Base-by-base conservation (phyloP, 2,329 filamentous ascomycete species). In the Botrytis fragariae region DNA sequence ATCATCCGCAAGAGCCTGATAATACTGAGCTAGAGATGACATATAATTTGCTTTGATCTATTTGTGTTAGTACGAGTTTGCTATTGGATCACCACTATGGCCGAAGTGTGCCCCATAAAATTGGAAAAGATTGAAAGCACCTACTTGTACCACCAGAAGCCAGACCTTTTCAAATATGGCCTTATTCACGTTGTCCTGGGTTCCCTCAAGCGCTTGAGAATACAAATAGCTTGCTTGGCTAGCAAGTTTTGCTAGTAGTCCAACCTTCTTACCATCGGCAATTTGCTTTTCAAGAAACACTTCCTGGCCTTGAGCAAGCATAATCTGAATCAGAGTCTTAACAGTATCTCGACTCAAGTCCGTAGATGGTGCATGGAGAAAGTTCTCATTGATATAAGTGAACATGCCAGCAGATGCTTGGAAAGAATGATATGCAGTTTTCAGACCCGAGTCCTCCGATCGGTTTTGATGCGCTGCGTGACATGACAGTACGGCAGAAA, bases 301-400 rank as follows among this genome's bases (percentile, higher is more conserved):
- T 82, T 99, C 96, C 82, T 99, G 97, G 6, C 93, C 95, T 83
- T 99, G 96, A 1, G 95, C 97, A 72, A 99, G 88, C 87, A 94
- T 98, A 74, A 99, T 90, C 69, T 91, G 89, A 81, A 99, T 98
- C 77, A 99, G 84, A 0, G 94, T 94, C 84, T 98, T 98, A 79
- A 99, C 94, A 0, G 96, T 99, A 69, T 99, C 95, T 74, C 96
- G 87, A 82, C 95, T 98, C 65, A 99, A 84, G 80, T 99, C 96
- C n/a, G 93, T 95, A 14, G 95, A 98, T 0, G 97, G 96, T 1
- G 96, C 96, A 80, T 99, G 96, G 51, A 99, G 86, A 82, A 99
- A 99, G 84, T 99, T 99, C 84, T 99, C 96, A 83, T 99, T 99
- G 85, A 99, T 99, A 80, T 99, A 99, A 71, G 95, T 98, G 83